These are phyloP conservation scores for Waltergamsia citrina DNA, from an alignment of 2,329 filamentous ascomycete species.

Conservation along the genomic window DNA sequence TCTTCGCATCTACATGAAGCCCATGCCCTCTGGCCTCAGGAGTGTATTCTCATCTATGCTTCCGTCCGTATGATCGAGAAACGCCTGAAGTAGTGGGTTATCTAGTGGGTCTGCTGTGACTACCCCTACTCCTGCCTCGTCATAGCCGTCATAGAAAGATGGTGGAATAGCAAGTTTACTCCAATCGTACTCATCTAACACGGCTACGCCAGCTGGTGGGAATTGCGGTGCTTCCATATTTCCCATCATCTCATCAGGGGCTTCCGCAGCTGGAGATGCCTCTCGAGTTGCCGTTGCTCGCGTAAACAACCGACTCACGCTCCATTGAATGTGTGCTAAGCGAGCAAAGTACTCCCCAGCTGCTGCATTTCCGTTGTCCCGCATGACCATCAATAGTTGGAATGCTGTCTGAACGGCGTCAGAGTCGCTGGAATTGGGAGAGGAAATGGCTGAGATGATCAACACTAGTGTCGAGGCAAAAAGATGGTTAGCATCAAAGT, in stretches of 20 bases:
- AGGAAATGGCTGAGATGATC: constrained; percentile 8
- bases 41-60: constrained; percentile 4
- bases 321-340: constrained; percentile 7
- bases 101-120: constrained; percentile 7
- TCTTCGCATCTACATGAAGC: too few relatives aligned
- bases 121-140: constrained; percentile 1
- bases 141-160: constrained; percentile 5
- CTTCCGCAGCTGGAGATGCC: not conserved
- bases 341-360: constrained; percentile 7
- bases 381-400: constrained; percentile 7
- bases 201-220: not conserved
- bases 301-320: constrained; percentile 7
- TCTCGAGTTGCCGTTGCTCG: constrained; percentile 1
- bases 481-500: constrained; percentile 8
- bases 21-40: constrained; percentile 5
- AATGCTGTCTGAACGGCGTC: constrained; percentile 9
- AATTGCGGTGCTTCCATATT: not conserved
- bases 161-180: constrained; percentile 6
- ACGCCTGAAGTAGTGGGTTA: constrained; percentile 7
- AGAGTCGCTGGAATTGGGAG: constrained; percentile 8
- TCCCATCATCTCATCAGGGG: not conserved
- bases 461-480: constrained; percentile 8
- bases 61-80: constrained; percentile 7
- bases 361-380: constrained; percentile 7
- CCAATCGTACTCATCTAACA: constrained; percentile 7